Evolutionary conservation across 2,329 filamentous ascomycete species (phyloP), one percentile per base, ranked within the genome.

Genomic region (Camillea tinctor): DNA sequence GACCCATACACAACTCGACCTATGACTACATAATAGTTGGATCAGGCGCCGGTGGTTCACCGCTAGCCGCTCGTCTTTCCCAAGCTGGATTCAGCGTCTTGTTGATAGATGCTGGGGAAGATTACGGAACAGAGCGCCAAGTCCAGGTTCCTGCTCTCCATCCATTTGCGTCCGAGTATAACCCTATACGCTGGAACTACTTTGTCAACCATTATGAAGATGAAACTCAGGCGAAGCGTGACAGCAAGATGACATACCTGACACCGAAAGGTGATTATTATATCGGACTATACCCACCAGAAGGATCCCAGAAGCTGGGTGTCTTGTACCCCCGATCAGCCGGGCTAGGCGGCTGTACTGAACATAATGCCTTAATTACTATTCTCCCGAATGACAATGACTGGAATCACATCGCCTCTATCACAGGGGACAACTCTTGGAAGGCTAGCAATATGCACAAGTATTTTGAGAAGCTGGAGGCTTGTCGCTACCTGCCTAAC

Each of bases 1-100:
- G 26, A 30, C 26, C 26, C 13, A 11, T 30, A 11, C 7, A 30
- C 26, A 30, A 58, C 36, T 50, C 50, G 8, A 53, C 30, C n/a
- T 88, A 88, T 68, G 85, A 88, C 61, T 88, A 86, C 73, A 77
- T 88, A 40, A 77, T 88, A 8, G 83, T 88, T 44, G 85, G 86
- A 13, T 85, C 83, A 13, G 85, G 85, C 6, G 77, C 84, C 13
- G 84, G 84, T 19, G 85, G 85, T 51, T 83, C 80, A 24, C 84
- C 84, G 9, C 70, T 87, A 20, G 84, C 85, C n/a, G 80, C 82
- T 23, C 79, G 84, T 40, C 79, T 88, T 22, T 85, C 85, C 20
- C 73, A 83, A 36, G 83, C 83, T 23, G 85, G 86, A 52, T 79
- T 84, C 74, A 84, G 64, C 59, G 65, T 82, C 0, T 78, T 88